Conservation (phyloP, 306 rosid species). For the Dicorynia guianensis region DNA sequence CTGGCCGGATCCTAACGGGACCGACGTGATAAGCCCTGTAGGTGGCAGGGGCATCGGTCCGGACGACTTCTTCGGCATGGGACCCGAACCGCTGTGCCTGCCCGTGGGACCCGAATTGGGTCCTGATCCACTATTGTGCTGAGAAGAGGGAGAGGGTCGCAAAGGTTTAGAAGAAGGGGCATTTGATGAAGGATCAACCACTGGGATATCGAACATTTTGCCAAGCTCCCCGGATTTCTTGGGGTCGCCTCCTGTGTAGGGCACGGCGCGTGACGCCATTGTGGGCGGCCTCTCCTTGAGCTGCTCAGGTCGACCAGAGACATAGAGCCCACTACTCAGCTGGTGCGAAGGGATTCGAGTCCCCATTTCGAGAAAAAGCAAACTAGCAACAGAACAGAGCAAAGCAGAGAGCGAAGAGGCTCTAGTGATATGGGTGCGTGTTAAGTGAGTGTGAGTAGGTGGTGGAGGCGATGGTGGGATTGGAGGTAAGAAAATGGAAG, state of each 20-base stretch:
- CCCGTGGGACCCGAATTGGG: slow-evolving; percentile 70
- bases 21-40: slow-evolving; percentile 82
- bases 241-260: slow-evolving; percentile 94
- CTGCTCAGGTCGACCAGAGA: slow-evolving; percentile 91
- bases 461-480: slow-evolving; percentile 35
- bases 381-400: slow-evolving; percentile 1
- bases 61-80: slow-evolving; percentile 59
- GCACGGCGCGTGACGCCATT: slow-evolving; percentile 84
- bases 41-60: slow-evolving; percentile 75
- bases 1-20: slow-evolving; percentile 72
- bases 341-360: slow-evolving; percentile 88
- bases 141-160: slow-evolving; percentile 76
- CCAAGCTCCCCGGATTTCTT: slow-evolving; percentile 95
- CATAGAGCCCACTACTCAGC: slow-evolving; percentile 88
- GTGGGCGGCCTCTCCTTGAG: slow-evolving; percentile 82
- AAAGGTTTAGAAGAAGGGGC: slow-evolving; percentile 55
- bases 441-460: slow-evolving; percentile 10
- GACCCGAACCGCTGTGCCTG: slow-evolving; percentile 64
- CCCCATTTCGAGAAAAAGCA: slow-evolving; percentile 60
- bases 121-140: slow-evolving; percentile 69
- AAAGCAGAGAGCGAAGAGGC: neutral
- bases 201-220: slow-evolving; percentile 85
- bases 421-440: slow-evolving; percentile 2
- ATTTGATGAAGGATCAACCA: slow-evolving; percentile 38
- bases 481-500: slow-evolving; percentile 37